These are phyloP conservation scores for Effrenium voratum DNA, from an alignment of 73 alveolate genomes.

Conservation along the genomic window DNA sequence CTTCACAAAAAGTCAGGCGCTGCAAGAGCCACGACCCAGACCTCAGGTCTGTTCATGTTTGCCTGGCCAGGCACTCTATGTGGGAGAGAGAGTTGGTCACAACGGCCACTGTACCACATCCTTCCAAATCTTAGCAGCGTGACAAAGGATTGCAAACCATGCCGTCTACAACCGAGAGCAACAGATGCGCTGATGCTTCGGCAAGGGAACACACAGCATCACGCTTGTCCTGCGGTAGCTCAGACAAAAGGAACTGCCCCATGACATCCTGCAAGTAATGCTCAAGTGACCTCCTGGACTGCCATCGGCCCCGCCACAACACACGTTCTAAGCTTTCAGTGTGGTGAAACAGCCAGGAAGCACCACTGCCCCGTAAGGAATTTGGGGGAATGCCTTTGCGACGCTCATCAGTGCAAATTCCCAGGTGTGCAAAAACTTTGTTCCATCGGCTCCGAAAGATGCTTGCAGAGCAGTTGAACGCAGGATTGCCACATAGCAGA, in stretches of 20 bases:
- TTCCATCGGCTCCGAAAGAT: slow-evolving; percentile 13
- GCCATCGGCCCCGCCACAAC: slow-evolving; percentile 58
- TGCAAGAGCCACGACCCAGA: too few species aligned
- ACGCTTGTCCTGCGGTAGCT: too few species aligned
- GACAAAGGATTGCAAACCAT: too few species aligned
- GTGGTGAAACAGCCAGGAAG: neutral
- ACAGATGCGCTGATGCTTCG: too few species aligned
- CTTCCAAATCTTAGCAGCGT: too few species aligned
- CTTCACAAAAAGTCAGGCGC: too few species aligned
- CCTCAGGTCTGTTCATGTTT: too few species aligned
- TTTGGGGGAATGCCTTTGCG: slow-evolving; percentile 1
- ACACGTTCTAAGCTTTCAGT: neutral
- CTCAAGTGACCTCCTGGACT: neutral
- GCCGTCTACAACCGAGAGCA: too few species aligned
- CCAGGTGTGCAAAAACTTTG: neutral
- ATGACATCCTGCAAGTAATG: slow-evolving; percentile 3
- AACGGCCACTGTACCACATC: too few species aligned
- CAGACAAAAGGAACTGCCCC: neutral
- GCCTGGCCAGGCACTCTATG: too few species aligned
- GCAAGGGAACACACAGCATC: too few species aligned
- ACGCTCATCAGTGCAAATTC: neutral
- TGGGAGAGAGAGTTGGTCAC: too few species aligned
- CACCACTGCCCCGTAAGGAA: slow-evolving; percentile 13
- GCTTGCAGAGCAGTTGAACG: neutral
- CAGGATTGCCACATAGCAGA: neutral